Base-by-base conservation (phyloP, 148 eudicot genomes). In the Mesembryanthemum crystallinum region DNA sequence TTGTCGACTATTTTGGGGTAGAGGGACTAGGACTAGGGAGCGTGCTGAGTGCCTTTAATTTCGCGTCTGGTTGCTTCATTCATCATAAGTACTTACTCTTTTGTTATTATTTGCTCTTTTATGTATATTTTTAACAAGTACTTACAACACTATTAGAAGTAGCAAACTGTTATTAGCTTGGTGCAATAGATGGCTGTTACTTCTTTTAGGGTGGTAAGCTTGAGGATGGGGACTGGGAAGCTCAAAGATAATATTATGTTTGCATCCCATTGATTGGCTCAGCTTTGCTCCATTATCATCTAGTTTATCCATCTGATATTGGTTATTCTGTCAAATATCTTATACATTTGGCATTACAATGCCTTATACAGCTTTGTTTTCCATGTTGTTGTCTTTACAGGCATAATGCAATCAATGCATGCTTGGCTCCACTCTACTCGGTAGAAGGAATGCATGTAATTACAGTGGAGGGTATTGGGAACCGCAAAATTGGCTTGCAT, bases 371-470 rank as follows among this genome's bases (percentile, higher is more conserved):
- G 65, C 52, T 73, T 81, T 7, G 32, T 47, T 30, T 27, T 35
- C 27, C 24, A 32, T 47, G 51, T 35, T 74, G 58, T 62, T 73
- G 59, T 49, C 49, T 76, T 68, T 73, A 43, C 87, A 93, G 98
- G 88, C 98, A 93, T 75, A 76, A 77, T 73, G 94, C 98, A 37
- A 79, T 93, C 55, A 93, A 93, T 86, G 96, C 98, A 68, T 96
- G 97, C 92, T 88, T 96, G 85, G 89, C 98, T 75, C 98, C 98
- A 60, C 73, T 93, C 29, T 93, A 93, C 81, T 89, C 98, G 27
- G 91, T 93, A 17, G 98, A 93, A 88, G 98, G 98, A 80, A 91
- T 91, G 98, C 98, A 93, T 82, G 91, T 93, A 25, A 92, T 96
- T 80, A 96, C 99, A n/a, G 92, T 92, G 75, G 99, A 96, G 82